phyloP scores from a whole-genome alignment of 768 basidiomycete genomes.

The Ramaria rubella region DNA sequence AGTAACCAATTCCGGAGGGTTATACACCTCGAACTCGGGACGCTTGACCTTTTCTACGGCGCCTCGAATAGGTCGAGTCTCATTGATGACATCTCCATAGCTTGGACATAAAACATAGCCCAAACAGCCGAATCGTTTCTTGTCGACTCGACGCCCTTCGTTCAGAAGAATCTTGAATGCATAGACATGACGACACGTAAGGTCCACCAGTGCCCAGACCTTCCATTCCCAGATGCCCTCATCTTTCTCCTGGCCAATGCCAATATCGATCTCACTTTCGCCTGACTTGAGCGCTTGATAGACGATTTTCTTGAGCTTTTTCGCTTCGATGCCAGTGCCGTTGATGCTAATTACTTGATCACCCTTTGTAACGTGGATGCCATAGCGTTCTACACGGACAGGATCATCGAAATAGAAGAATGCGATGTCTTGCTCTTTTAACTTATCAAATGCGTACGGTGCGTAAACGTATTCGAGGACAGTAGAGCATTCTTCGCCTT shows the following conservation, averaged over 20 bases:
- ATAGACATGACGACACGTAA: conserved; percentile 34
- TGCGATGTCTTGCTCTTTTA: conserved; percentile 23
- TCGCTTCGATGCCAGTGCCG: conserved; percentile 20
- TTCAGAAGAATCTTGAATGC: conserved; percentile 34
- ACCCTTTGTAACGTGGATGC: conserved; percentile 22
- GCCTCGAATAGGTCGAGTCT: conserved; percentile 28
- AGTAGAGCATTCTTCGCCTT: conserved; percentile 33
- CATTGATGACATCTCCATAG: conserved; percentile 28
- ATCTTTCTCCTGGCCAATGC: conserved; percentile 25
- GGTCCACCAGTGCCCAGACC: conserved; percentile 34
- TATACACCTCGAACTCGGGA: conserved; percentile 22
- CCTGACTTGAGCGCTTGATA: conserved; percentile 33
- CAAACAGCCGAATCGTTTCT: conserved; percentile 27
- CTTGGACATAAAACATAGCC: conserved; percentile 33
- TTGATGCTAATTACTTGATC: conserved; percentile 21
- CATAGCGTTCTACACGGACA: conserved; percentile 19
- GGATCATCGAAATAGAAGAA: conserved; percentile 34
- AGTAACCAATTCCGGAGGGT: conserved; percentile 15
- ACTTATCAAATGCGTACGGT: conserved; percentile 24
- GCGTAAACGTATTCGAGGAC: conserved; percentile 34
- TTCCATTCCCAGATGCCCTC: conserved; percentile 32
- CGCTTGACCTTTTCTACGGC: conserved; percentile 29
- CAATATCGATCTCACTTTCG: conserved; percentile 32
- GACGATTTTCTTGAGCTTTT: conserved; percentile 27
- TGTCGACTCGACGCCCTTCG: conserved; percentile 20